Percentiles rank a stretch among this genome's conserved stretches.
phyloP scores from a whole-genome alignment of 1,139 yeast genomes.

The Blastobotrys capitulatus region DNA sequence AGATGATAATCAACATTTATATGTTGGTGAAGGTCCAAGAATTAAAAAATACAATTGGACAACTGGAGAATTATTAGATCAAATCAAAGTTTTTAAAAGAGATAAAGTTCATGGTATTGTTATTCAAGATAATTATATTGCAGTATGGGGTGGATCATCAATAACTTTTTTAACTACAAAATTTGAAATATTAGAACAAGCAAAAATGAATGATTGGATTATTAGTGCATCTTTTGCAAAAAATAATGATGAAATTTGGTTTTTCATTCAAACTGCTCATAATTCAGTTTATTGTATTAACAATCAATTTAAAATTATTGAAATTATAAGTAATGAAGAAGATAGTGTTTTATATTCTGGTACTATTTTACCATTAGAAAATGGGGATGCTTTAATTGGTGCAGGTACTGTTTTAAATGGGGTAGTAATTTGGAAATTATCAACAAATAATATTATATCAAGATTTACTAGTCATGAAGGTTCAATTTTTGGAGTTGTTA shows the following conservation, averaged over 20 bases:
- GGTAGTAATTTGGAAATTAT: conserved; percentile 60
- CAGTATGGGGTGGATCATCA: conserved; percentile 72
- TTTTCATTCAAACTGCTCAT: conserved; percentile 69
- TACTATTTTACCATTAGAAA: conserved; percentile 46
- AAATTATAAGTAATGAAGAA: conserved; percentile 54
- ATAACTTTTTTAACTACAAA: conserved; percentile 41
- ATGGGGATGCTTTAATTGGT: conserved; percentile 49
- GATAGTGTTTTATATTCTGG: conserved; percentile 88
- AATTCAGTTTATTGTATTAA: conserved; percentile 57
- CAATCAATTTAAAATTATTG: conserved; percentile 30
- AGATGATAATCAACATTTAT: conserved; percentile 31
- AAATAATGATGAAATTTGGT: conserved; percentile 30
- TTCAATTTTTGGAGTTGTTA: conserved; percentile 75
- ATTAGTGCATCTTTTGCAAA: conserved; percentile 49
- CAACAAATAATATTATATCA: conserved; percentile 43
- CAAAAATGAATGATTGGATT: conserved; percentile 75
- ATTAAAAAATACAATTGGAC: conserved; percentile 50
- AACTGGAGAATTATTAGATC: conserved; percentile 37
- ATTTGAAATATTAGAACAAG: conserved; percentile 24
- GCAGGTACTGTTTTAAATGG: conserved; percentile 96
- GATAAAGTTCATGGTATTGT: conserved; percentile 78
- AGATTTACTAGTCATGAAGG: conserved; percentile 77
- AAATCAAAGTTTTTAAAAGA: conserved; percentile 50
- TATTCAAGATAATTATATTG: conserved; percentile 35
- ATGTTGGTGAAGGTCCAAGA: conserved; percentile 65